Conservation (phyloP, 208 protist genomes). For the Leishmania aethiopica region DNA sequence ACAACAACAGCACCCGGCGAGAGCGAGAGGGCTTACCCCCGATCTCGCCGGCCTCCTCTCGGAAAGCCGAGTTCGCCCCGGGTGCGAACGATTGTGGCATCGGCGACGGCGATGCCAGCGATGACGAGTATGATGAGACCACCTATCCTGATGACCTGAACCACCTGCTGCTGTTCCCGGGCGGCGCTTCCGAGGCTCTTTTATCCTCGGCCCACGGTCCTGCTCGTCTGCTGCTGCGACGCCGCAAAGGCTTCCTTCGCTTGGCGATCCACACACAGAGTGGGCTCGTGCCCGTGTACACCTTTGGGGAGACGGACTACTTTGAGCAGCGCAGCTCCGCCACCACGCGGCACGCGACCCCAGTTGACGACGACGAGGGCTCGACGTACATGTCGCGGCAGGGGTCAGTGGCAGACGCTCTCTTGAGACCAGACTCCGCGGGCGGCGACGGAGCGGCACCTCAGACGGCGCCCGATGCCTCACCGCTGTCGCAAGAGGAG, state of each 20-base stretch:
- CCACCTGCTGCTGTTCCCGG: conserved; percentile 51
- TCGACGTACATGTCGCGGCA: conserved; percentile 13
- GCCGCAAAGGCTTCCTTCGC: conserved; percentile 56
- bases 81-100: background rate
- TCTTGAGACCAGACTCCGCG: background rate
- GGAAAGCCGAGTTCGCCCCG: background rate
- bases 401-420: background rate
- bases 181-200: conserved; percentile 59
- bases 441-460: background rate
- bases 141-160: conserved; percentile 29
- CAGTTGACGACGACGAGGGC: conserved; percentile 29
- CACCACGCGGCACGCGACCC: conserved; percentile 20
- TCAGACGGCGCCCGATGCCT: background rate
- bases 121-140: conserved; percentile 18
- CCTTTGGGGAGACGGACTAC: conserved; percentile 65
- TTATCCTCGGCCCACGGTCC: conserved; percentile 34
- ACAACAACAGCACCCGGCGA: conserved; percentile 37
- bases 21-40: conserved; percentile 9
- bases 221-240: conserved; percentile 43
- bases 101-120: background rate
- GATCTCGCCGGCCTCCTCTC: background rate
- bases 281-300: conserved; percentile 51
- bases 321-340: conserved; percentile 39
- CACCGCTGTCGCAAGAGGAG: background rate
- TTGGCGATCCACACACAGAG: conserved; percentile 44